Evolutionary conservation across 2,329 filamentous ascomycete genomes (phyloP).

Genomic region (Fusarium albidum): DNA sequence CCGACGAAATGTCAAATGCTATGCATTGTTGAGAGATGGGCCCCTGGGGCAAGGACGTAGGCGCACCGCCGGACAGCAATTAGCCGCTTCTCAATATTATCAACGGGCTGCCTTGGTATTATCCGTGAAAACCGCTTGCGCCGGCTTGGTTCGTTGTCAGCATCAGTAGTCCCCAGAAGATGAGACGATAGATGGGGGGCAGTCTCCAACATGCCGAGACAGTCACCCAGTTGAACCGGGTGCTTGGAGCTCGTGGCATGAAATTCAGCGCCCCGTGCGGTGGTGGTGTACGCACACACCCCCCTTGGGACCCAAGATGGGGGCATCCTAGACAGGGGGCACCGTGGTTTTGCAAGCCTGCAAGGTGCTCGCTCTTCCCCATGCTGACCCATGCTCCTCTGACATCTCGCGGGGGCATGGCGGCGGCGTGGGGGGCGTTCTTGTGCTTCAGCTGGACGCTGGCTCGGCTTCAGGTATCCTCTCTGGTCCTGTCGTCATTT

Average conservation of each 20-base stretch:
- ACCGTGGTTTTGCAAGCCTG: conserved; percentile 9
- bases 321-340: conserved; percentile 11
- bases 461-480: conserved; percentile 4
- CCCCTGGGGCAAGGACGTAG: no score
- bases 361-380: conserved; percentile 30
- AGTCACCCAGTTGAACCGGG: conserved; percentile 15
- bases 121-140: not conserved
- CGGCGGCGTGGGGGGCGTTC: conserved; percentile 29
- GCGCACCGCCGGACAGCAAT: no score
- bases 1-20: no score
- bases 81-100: no score
- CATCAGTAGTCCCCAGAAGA: conserved; percentile 2
- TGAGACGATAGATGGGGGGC: conserved; percentile 10
- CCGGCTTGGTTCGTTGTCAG: not conserved
- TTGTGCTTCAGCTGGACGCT: conserved; percentile 14
- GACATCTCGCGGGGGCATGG: conserved; percentile 29
- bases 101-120: not conserved
- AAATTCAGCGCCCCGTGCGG: conserved; percentile 10
- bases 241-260: conserved; percentile 15
- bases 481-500: conserved; percentile 23
- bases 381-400: conserved; percentile 28
- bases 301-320: conserved; percentile 12
- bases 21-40: no score
- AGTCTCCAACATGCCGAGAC: conserved; percentile 3
- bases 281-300: conserved; percentile 25